Base-by-base conservation (phyloP, 352 stramenopile genomes). In the Globisporangium carolinianum region DNA sequence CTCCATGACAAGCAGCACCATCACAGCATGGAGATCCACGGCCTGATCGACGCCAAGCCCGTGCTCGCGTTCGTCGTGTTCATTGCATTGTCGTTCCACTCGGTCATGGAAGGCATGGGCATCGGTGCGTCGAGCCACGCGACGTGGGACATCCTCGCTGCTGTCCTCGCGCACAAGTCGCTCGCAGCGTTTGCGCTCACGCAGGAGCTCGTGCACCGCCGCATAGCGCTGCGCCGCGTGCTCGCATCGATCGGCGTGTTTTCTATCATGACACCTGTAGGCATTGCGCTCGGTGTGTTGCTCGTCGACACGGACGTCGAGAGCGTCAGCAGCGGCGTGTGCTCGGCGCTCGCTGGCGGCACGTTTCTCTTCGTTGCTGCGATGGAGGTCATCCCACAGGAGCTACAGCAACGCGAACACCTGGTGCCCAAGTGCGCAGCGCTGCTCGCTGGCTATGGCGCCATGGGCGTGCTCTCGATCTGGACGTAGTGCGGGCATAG, bases 21-120 rank as follows among this genome's bases (percentile, higher is more conserved):
- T 14, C n/a, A 52, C 47, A n/a, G 57, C 18, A 24, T 61, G 3
- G 47, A 57, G 36, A 73, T 83, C 43, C 72, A 87, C 64, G 72
- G 70, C 32, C 77, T 91, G 50, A 73, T 89, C 47, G 72, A 86
- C 55, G 62, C 61, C 12, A 87, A 87, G 46, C 75, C 76, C 14
- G 65, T 83, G 35, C 56, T 91, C 37, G 79, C 81, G 35, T 71
- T 89, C n/a, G 68, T 89, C 7, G 71, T 94, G n/a, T 89, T 91
- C 60, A 61, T 77, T 11, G 83, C 83, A 39, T 66, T 94, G 39
- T 94, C 83, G 4, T 91, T 94, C 66, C 83, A 94, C 62, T 94
- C 83, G 11, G 63, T 91, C 32, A 89, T 94, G 81, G 83, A 94
- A 67, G 83, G 83, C 46, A 88, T 94, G 71, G 83, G 81, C 58